Evolutionary conservation across 2,329 filamentous ascomycete genomes (phyloP).

Genomic region (Rhexocercosporidium sp.): DNA sequence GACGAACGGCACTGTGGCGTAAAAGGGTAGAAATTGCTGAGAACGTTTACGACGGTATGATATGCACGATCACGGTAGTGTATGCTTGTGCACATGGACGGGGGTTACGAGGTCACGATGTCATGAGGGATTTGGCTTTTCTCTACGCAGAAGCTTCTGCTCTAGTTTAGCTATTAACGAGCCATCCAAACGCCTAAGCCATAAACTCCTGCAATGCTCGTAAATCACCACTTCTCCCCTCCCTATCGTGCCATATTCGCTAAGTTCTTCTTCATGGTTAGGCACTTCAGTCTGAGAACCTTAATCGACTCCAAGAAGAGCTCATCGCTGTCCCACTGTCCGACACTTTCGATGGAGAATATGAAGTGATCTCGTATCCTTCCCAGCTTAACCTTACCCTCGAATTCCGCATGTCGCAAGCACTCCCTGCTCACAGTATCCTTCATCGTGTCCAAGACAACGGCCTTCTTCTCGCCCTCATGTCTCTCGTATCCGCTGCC

Average conservation of each 20-base stretch:
- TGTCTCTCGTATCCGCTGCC: constrained; percentile 74
- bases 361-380: constrained; percentile 95
- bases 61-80: constrained; percentile 3
- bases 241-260: constrained; percentile 16
- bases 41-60: neutral
- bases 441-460: constrained; percentile 86
- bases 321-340: constrained; percentile 92
- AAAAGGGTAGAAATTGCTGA: neutral
- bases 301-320: constrained; percentile 90
- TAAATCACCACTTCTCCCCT: constrained; percentile 11
- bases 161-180: constrained; percentile 29
- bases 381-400: constrained; percentile 93
- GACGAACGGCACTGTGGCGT: neutral
- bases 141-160: constrained; percentile 19
- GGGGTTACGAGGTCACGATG: constrained; percentile 18
- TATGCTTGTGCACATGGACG: neutral
- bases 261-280: constrained; percentile 73
- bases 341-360: constrained; percentile 92
- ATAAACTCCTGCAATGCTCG: constrained; percentile 41
- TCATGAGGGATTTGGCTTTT: constrained; percentile 26
- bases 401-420: constrained; percentile 88
- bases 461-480: constrained; percentile 83
- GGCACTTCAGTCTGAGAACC: constrained; percentile 84
- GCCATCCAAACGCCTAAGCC: constrained; percentile 37
- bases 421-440: constrained; percentile 96